Base-by-base conservation (phyloP, 129 eudicot species). In the Helichrysum umbraculigerum region DNA sequence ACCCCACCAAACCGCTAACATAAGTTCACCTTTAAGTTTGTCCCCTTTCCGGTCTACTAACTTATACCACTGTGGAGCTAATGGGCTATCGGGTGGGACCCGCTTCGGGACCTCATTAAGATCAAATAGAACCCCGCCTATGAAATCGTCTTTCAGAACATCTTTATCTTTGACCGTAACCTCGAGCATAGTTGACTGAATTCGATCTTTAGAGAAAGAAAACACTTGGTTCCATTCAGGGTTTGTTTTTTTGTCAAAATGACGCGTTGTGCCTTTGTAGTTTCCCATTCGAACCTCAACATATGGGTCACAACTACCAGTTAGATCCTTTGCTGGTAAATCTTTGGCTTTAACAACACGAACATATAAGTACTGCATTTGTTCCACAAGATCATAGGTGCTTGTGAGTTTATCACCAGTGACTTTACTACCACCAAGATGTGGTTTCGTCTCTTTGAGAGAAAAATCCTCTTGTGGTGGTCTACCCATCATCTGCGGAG, bases 171-270 rank as follows among this genome's bases (percentile, higher is more conserved):
- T 82, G 20, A 85, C 82, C 33, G 39, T 54, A 15, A 82, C 82
- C 33, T 85, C 89, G 54, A 85, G 86, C 33, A 66, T 63, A 6
- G 86, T 78, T 32, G 89, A 74, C 16, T 85, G 89, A 52, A 85
- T 79, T 66, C 81, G 71, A 10, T 85, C 89, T 77, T 79, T 85
- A 34, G 89, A 75, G 73, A 85, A 85, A 17, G 86, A 80, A 68
- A 85, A 85, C 56, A 85, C 89, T 69, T 85, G 89, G 56, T 79
- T 78, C 89, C 89, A 85, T 50, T 85, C 86, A 0, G 89, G 89
- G 70, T 76, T 71, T 11, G 79, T 57, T 12, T 79, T 82, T 65
- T 85, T 85, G 41, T 85, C 89, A 3, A 82, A 82, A 42, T 85
- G 89, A 5, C 68, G 86, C 9, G 89, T 85, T 29, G 78, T 85